phyloP scores from a whole-genome alignment of 495 filamentous ascomycete genomes.

The Collariella sp. region DNA sequence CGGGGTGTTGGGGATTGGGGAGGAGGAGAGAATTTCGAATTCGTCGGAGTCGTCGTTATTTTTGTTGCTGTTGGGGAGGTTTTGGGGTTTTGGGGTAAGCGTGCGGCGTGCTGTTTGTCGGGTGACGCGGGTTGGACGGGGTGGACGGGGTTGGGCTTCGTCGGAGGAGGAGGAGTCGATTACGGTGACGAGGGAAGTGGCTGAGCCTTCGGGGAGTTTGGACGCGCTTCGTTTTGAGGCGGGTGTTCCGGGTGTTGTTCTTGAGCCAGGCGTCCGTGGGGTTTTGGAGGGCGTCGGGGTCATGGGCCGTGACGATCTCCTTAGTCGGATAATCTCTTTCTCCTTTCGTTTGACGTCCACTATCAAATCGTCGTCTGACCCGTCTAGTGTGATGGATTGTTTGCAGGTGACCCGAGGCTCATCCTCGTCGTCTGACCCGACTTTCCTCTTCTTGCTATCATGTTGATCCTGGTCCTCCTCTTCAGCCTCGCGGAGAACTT shows the following conservation, averaged over 20 bases:
- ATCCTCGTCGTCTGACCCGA: neutral
- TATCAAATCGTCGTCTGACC: constrained; percentile 19
- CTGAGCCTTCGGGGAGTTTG: neutral
- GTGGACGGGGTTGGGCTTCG: neutral
- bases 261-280: neutral
- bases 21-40: neutral
- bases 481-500: constrained; percentile 44
- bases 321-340: constrained; percentile 17
- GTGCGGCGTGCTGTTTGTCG: neutral
- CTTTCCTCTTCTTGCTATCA: constrained; percentile 14
- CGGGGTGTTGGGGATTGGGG: neutral
- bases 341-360: constrained; percentile 29
- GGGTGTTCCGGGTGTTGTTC: constrained; percentile 1
- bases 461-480: constrained; percentile 4
- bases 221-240: neutral
- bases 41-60: neutral
- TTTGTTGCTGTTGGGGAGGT: neutral
- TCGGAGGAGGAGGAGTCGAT: neutral
- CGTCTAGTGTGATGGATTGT: neutral
- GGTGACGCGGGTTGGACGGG: neutral
- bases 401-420: neutral
- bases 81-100: neutral
- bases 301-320: neutral
- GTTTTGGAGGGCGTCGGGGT: neutral
- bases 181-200: neutral